Conservation (phyloP, 2,329 filamentous ascomycete genomes). For the Fusarium multiceps region DNA sequence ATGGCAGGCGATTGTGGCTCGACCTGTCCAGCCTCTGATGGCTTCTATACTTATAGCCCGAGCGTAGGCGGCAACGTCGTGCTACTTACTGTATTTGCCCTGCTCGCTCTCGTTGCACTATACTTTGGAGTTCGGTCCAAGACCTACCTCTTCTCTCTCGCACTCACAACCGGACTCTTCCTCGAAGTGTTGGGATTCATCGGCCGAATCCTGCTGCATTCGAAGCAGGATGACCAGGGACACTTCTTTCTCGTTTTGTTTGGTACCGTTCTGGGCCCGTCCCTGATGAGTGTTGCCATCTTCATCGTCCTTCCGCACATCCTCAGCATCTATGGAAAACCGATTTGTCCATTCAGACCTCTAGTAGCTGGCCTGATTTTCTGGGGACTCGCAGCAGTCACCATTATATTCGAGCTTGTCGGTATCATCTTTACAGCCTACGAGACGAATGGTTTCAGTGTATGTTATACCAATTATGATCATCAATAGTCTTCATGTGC, state of each 20-base stretch:
- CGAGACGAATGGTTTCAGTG: slow-evolving; percentile 49
- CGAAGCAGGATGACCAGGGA: slow-evolving; percentile 47
- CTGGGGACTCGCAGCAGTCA: slow-evolving; percentile 50
- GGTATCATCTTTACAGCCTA: slow-evolving; percentile 56
- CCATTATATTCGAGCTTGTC: slow-evolving; percentile 53
- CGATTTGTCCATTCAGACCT: slow-evolving; percentile 53
- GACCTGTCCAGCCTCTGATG: slow-evolving; percentile 51
- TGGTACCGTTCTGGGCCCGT: slow-evolving; percentile 61
- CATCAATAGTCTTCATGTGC: background rate
- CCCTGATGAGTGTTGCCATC: slow-evolving; percentile 57
- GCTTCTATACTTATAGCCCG: slow-evolving; percentile 54
- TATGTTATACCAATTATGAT: slow-evolving; percentile 45
- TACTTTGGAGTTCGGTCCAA: slow-evolving; percentile 54
- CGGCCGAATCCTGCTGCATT: slow-evolving; percentile 57
- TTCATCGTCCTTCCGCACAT: slow-evolving; percentile 60
- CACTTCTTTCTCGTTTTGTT: slow-evolving; percentile 59
- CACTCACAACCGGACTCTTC: slow-evolving; percentile 55
- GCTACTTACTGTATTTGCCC: slow-evolving; percentile 54
- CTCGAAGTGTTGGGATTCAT: slow-evolving; percentile 60
- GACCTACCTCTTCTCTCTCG: slow-evolving; percentile 55
- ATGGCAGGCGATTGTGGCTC: slow-evolving; percentile 54
- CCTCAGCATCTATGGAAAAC: slow-evolving; percentile 59
- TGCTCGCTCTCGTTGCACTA: slow-evolving; percentile 53
- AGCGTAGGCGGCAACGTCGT: slow-evolving; percentile 55
- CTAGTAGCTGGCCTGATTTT: slow-evolving; percentile 51